Evolutionary conservation across 1,284 basidiomycete species (phyloP).

Genomic region (Boletellus dicymbophilus): DNA sequence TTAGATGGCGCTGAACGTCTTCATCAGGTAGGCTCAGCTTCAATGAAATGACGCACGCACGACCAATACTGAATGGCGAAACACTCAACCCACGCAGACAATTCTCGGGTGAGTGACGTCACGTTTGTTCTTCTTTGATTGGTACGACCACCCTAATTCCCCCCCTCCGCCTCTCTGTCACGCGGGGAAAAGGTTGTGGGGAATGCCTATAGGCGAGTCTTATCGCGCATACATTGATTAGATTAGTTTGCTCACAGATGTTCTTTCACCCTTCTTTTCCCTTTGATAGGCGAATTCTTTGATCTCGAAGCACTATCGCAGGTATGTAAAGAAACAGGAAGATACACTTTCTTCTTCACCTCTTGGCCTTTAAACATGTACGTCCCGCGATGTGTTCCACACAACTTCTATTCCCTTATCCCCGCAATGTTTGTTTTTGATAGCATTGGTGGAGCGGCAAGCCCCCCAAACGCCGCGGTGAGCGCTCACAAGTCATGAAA

Average conservation of each 20-base stretch:
- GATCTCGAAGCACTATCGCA: slow-evolving; percentile 64
- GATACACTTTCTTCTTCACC: slow-evolving; percentile 73
- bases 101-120: slow-evolving; percentile 56
- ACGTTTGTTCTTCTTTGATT: too few relatives aligned
- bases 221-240: too few relatives aligned
- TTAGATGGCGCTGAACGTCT: slow-evolving; percentile 45
- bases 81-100: slow-evolving; percentile 50
- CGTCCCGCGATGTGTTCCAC: slow-evolving; percentile 22
- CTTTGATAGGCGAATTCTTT: slow-evolving; percentile 61
- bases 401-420: neutral
- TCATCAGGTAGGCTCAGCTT: slow-evolving; percentile 50
- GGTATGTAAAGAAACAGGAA: slow-evolving; percentile 53
- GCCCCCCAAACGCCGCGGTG: slow-evolving; percentile 70
- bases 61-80: neutral
- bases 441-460: slow-evolving; percentile 66
- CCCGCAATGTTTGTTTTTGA: neutral
- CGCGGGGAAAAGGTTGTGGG: slow-evolving; percentile 52
- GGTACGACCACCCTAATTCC: neutral
- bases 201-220: slow-evolving; percentile 64
- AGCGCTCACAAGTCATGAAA: slow-evolving; percentile 26
- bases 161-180: neutral
- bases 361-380: slow-evolving; percentile 75
- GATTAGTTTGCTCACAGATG: neutral
- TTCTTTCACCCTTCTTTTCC: neutral
- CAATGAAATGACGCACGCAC: neutral